Base-by-base conservation (phyloP, 257 asterid species). In the Anisodus acutangulus region DNA sequence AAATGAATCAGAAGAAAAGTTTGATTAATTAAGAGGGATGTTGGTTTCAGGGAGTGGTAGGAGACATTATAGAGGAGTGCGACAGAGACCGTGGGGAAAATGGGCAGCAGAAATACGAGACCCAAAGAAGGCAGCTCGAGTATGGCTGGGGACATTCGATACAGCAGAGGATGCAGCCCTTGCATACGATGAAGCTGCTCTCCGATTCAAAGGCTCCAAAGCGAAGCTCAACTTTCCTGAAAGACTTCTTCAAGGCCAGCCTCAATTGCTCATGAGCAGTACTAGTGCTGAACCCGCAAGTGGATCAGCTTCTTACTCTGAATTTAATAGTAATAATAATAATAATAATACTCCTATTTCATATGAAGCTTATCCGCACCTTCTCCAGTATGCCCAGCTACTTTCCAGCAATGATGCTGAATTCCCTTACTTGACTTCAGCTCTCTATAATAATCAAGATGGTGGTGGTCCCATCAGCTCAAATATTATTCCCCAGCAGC, bases 141-240 rank as follows among this genome's bases (percentile, higher is more conserved):
- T 93, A 0, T 94, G 98, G 98, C 91, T 94, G 0, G 45, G 45
- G 45, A 41, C 45, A 41, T 41, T 41, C 6, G 45, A 41, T 41
- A 41, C 45, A 41, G 45, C 45, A 41, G 45, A 41, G 45, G 45
- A 41, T 41, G 45, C 45, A 41, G 98, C 98, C 7, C 89, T 93
- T 64, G 98, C 98, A n/a, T 94, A 94, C 92, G 98, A 94, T 78
- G 95, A 93, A 0, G 98, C 98, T 49, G 98, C 98, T 0, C 92
- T 94, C 39, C 89, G 57, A 57, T 94, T 94, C 98, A 94, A 94
- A 86, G 98, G 98, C 81, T 59, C 94, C 84, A 94, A 94, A 76
- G 98, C 98, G 68, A 94, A 94, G 81, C 98, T 94, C 87, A 94
- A 94, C 69, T 94, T 94, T 89, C 98, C 98, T 2, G 92, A 91